These are phyloP conservation scores for Talaromyces sp. DNA, from an alignment of 2,329 filamentous ascomycete species.

Conservation along the genomic window DNA sequence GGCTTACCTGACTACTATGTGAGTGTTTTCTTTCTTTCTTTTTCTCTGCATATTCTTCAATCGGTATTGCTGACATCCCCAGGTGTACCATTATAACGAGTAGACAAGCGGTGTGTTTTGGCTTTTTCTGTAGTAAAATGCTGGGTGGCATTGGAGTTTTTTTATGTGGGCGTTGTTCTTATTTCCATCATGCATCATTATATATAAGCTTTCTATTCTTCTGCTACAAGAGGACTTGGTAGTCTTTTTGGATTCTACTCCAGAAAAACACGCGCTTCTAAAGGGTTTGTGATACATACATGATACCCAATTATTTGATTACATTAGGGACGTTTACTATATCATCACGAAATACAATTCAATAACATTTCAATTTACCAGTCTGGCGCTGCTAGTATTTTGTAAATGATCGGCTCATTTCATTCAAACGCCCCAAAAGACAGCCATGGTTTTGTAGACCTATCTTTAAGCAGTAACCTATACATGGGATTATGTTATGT, in stretches of 20 bases:
- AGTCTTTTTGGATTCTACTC: too few relatives aligned
- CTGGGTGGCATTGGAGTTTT: background rate
- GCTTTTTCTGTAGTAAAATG: background rate
- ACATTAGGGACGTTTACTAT: too few relatives aligned
- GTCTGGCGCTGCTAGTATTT: too few relatives aligned
- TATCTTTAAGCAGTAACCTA: background rate
- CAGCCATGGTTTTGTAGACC: background rate
- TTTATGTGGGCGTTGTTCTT: background rate
- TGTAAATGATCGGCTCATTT: too few relatives aligned
- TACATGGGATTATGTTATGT: background rate
- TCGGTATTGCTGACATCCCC: background rate
- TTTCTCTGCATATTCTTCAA: background rate
- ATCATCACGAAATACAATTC: too few relatives aligned
- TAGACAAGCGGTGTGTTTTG: slow-evolving; percentile 27
- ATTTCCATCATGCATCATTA: background rate
- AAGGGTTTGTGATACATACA: too few relatives aligned
- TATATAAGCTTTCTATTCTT: background rate
- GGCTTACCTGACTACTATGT: slow-evolving; percentile 98
- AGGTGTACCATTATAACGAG: slow-evolving; percentile 91
- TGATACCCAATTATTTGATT: too few relatives aligned
- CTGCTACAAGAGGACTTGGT: background rate
- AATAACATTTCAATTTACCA: too few relatives aligned
- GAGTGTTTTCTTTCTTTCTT: slow-evolving; percentile 26
- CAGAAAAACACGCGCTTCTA: too few relatives aligned
- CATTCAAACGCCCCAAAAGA: background rate